Base-by-base conservation (phyloP, 2,329 filamentous ascomycete genomes). In the Claviceps pazoutovae region DNA sequence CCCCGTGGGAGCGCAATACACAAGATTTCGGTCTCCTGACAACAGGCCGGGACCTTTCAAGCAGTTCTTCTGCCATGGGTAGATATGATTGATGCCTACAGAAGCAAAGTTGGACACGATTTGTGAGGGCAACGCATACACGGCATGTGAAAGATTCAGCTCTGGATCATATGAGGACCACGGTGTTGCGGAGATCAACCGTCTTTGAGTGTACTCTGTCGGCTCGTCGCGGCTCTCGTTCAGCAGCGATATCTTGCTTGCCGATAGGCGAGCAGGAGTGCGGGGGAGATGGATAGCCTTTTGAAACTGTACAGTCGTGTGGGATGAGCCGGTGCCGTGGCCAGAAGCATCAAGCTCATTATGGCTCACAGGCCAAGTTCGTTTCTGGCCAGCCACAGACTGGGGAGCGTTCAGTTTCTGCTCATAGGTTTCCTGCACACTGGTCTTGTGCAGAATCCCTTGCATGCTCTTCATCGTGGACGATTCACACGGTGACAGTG, bases 1-100 rank as follows among this genome's bases (percentile, higher is more conserved):
- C 4, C 85, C 85, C 0, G 86, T 89, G 0, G 86, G 86, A 7
- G 86, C 86, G 44, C 82, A 86, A 61, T 89, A 90, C n/a, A 89
- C 82, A 9, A 90, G 71, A 58, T 87, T 88, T 56, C 74, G 79
- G 49, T 78, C 71, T 16, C 84, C 84, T 5, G 70, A 64, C 13
- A 90, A 69, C 17, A 88, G 71, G 0, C 84, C 83, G 3, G 78
- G 79, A 0, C 80, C 80, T 50, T 84, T 71, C 7, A 90, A 71
- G 60, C 86, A 90, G 53, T 82, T 80, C 49, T 84, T 84, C 65
- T 89, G 86, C 86, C 86, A 90, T 2, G 83, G 82, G 59, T 89
- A 89, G 54, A 89, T 89, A 56, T 75, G 77, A 42, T 72, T 76
- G 52, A 90, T 84, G n/a, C 85, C 85, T 41, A 86, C 70, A 0